A percentile compares a stretch with the other conserved stretches of the same genome.
phyloP scores from a whole-genome alignment of 2,329 filamentous ascomycete genomes.

The Colletotrichum orbiculare region DNA sequence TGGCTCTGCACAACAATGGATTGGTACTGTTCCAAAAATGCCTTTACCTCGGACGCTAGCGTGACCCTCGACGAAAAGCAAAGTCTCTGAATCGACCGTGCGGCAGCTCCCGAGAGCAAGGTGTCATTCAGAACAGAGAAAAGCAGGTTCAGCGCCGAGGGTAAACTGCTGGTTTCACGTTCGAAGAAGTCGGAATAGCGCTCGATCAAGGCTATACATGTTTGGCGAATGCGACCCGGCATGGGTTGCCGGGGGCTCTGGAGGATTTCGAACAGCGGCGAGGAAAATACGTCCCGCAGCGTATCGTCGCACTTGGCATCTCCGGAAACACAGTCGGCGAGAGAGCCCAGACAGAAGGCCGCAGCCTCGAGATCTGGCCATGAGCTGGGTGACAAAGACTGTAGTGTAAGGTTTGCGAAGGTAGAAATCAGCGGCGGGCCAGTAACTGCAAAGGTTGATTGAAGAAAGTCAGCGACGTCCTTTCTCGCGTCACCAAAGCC shows the following conservation, averaged over 20 bases:
- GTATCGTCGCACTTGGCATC: constrained; percentile 67
- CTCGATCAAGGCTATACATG: constrained; percentile 76
- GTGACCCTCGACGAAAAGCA: constrained; percentile 80
- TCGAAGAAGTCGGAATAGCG: constrained; percentile 83
- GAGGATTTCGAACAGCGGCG: constrained; percentile 67
- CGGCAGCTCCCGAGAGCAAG: constrained; percentile 73
- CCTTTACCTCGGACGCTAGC: constrained; percentile 73
- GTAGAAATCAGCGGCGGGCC: constrained; percentile 66
- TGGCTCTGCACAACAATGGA: constrained; percentile 68
- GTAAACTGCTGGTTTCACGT: constrained; percentile 73
- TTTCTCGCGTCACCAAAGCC: constrained; percentile 79
- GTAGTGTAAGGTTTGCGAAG: constrained; percentile 66
- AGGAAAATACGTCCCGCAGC: constrained; percentile 71
- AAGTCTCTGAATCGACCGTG: constrained; percentile 78
- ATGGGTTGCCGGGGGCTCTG: constrained; percentile 61
- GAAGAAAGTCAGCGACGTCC: constrained; percentile 82
- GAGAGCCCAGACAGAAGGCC: constrained; percentile 71
- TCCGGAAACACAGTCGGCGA: constrained; percentile 74
- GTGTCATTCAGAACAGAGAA: constrained; percentile 75
- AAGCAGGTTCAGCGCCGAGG: constrained; percentile 77
- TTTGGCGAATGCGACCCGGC: constrained; percentile 72
- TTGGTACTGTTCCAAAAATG: constrained; percentile 78
- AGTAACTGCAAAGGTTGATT: constrained; percentile 74
- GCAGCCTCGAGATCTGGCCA: constrained; percentile 72
- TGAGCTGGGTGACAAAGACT: constrained; percentile 58